Conservation (phyloP, 768 basidiomycete genomes). For the Sarcomyxa edulis region DNA sequence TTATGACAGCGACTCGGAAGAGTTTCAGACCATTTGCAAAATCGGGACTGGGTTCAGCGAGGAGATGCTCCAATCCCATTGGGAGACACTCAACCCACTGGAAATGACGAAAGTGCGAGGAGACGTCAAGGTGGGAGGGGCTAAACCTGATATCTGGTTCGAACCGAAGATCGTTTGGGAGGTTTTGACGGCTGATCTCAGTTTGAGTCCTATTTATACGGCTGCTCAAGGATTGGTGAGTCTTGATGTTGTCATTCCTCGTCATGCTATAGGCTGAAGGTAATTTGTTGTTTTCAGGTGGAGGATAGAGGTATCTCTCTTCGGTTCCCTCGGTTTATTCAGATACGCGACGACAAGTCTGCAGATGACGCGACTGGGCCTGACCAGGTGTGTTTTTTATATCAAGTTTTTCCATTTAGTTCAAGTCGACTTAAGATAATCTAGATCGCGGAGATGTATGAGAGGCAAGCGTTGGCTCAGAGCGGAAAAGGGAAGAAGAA, state of each 20-base stretch:
- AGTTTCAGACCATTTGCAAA: slow-evolving; percentile 97
- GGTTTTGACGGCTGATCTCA: slow-evolving; percentile 94
- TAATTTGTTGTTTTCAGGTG: slow-evolving; percentile 36
- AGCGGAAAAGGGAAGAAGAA: slow-evolving; percentile 67
- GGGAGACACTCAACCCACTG: slow-evolving; percentile 75
- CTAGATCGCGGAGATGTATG: slow-evolving; percentile 93
- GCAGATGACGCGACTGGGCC: slow-evolving; percentile 90
- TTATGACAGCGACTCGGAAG: slow-evolving; percentile 91
- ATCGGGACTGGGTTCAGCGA: slow-evolving; percentile 99
- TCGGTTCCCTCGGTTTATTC: slow-evolving; percentile 93
- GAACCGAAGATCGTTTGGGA: slow-evolving; percentile 98
- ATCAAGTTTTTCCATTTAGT: background rate
- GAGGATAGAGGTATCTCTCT: slow-evolving; percentile 92
- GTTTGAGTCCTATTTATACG: slow-evolving; percentile 94
- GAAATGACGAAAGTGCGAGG: slow-evolving; percentile 66
- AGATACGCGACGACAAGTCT: slow-evolving; percentile 88
- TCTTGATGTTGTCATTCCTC: no score
- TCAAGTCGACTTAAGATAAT: slow-evolving; percentile 4
- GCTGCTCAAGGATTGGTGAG: slow-evolving; percentile 86
- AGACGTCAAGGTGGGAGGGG: slow-evolving; percentile 85
- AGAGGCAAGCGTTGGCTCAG: slow-evolving; percentile 80
- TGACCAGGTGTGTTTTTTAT: slow-evolving; percentile 73
- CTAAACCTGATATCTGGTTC: slow-evolving; percentile 97
- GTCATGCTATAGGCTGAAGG: slow-evolving; percentile 3
- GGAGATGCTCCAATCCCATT: slow-evolving; percentile 77